phyloP scores from a whole-genome alignment of 2,329 filamentous ascomycete genomes.

The Penicillium janthinellum region DNA sequence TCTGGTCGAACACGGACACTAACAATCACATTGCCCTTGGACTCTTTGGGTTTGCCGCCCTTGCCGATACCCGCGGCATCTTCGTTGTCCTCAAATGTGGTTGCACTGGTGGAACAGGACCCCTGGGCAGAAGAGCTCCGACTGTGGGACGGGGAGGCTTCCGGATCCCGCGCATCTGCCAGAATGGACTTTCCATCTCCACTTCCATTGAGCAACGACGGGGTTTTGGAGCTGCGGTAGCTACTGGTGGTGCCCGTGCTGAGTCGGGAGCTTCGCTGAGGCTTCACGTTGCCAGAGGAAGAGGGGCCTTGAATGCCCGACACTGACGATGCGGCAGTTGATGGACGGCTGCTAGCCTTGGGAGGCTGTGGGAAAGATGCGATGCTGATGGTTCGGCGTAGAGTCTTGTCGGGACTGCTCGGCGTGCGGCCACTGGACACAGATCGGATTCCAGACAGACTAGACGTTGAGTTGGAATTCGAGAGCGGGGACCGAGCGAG shows the following conservation, averaged over 20 bases:
- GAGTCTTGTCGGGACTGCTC: slow-evolving; percentile 62
- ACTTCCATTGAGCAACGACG: slow-evolving; percentile 77
- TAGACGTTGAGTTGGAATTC: slow-evolving; percentile 52
- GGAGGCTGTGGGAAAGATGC: slow-evolving; percentile 92
- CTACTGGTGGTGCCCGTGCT: slow-evolving; percentile 57
- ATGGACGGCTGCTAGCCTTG: slow-evolving; percentile 64
- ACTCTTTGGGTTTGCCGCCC: slow-evolving; percentile 59
- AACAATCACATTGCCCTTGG: slow-evolving; percentile 92
- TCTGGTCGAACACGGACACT: slow-evolving; percentile 93
- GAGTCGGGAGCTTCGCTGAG: slow-evolving; percentile 58
- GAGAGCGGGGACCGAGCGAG: slow-evolving; percentile 53
- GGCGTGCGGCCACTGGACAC: slow-evolving; percentile 58
- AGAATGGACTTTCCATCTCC: slow-evolving; percentile 75
- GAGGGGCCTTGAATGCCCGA: slow-evolving; percentile 38
- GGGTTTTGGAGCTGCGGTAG: slow-evolving; percentile 56
- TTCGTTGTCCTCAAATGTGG: slow-evolving; percentile 78
- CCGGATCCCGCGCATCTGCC: slow-evolving; percentile 66
- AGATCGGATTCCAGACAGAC: slow-evolving; percentile 60
- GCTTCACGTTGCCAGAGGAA: slow-evolving; percentile 45
- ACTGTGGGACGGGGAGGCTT: slow-evolving; percentile 84
- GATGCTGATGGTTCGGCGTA: slow-evolving; percentile 89
- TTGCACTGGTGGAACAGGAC: slow-evolving; percentile 87
- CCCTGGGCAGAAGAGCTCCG: slow-evolving; percentile 89
- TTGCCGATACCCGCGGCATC: slow-evolving; percentile 51
- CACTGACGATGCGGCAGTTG: slow-evolving; percentile 58